Evolutionary conservation across 805 yeast species (phyloP), one percentile per base, ranked within the genome.

Genomic region (Pachysolen tannophilus): DNA sequence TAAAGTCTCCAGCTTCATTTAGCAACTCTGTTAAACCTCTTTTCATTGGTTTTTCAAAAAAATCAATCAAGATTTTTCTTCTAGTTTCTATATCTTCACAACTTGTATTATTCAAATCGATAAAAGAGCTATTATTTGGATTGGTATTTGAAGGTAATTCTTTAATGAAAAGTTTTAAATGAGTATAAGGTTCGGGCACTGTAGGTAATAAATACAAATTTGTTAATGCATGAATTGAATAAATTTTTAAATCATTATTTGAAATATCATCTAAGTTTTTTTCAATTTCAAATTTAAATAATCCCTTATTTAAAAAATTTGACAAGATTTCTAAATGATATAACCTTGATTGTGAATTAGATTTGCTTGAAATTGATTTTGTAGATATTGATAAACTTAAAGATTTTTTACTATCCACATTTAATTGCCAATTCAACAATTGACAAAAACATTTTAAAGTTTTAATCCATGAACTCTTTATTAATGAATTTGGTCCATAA

Each of bases 1-100:
- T 87, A 14, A 69, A 59, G 32, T 78, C 84, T 1, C 88, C 88
- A 9, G 86, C 94, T 43, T 82, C 92, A 46, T 74, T 75, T 8
- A 75, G 54, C 21, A 74, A 47, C 26, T 61, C 61, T 1, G 56
- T 60, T 16, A 80, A 60, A 25, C 83, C 80, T 31, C 60, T 65
- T 15, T 47, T 37, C 33, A 83, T 60, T 8, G 72, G 72, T 2
- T 55, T 53, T 29, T 58, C 47, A 47, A 77, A 81, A 18, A 72
- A 64, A 37, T 76, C 82, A 28, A 58, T 50, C 37, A 82, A 55
- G 0, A 78, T 59, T 33, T 65, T 65, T 20, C 71, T 50, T 47
- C 92, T 61, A 2, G 80, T 74, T 4, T 60, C 58, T 23, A 61
- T 52, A 52, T 82, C 90, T 43, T 82, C 88, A 14, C 83, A 71